Conservation (phyloP, 345 rosid species). For the Gossypium rotundifolium region DNA sequence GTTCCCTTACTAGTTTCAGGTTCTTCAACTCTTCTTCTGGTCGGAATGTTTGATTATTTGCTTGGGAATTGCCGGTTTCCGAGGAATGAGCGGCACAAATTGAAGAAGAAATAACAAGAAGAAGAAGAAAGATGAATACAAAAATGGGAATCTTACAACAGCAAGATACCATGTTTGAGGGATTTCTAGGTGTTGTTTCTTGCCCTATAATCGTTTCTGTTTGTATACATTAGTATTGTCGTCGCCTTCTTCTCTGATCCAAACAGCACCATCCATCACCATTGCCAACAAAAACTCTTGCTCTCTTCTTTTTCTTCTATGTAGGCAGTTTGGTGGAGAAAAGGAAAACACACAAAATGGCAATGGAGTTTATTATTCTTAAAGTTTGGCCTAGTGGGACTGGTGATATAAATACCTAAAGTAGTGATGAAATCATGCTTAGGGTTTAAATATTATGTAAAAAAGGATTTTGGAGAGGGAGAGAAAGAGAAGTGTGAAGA, state of each 20-base stretch:
- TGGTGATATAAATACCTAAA: slow-evolving; percentile 49
- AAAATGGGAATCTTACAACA: slow-evolving; percentile 32
- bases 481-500: slow-evolving; percentile 19
- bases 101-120: slow-evolving; percentile 42
- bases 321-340: background rate
- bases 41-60: slow-evolving; percentile 53
- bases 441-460: slow-evolving; percentile 5
- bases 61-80: slow-evolving; percentile 24
- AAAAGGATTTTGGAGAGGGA: background rate
- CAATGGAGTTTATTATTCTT: slow-evolving; percentile 31
- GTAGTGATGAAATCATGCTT: slow-evolving; percentile 64
- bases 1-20: slow-evolving; percentile 50
- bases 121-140: slow-evolving; percentile 14
- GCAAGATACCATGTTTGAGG: slow-evolving; percentile 34
- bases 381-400: slow-evolving; percentile 62
- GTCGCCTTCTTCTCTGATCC: slow-evolving; percentile 47
- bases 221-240: slow-evolving; percentile 35
- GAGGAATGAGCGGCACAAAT: slow-evolving; percentile 40
- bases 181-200: slow-evolving; percentile 24
- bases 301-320: slow-evolving; percentile 10
- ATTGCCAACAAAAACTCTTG: slow-evolving; percentile 29
- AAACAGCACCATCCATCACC: slow-evolving; percentile 45
- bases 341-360: slow-evolving; percentile 14
- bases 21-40: slow-evolving; percentile 52
- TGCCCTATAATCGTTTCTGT: slow-evolving; percentile 9